Evolutionary conservation across 352 stramenopile genomes (phyloP).

Genomic region (Globisporangium uncinulatum): DNA sequence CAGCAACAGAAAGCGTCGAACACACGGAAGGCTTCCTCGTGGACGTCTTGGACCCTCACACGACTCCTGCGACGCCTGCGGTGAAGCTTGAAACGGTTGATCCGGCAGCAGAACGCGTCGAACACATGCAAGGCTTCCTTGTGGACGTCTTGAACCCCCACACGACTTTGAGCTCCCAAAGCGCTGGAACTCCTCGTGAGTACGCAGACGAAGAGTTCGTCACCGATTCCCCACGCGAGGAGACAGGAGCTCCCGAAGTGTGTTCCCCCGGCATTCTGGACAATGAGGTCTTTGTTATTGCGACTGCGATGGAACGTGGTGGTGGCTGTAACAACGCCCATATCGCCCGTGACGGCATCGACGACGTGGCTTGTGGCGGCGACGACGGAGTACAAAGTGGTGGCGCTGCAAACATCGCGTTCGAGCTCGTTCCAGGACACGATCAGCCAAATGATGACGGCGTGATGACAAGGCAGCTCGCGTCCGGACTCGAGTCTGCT

Average conservation of each 20-base stretch:
- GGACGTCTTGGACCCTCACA: background rate
- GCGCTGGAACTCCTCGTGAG: background rate
- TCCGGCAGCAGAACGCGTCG: background rate
- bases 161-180: background rate
- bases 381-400: too few relatives aligned
- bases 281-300: background rate
- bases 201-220: background rate
- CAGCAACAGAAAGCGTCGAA: background rate
- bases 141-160: background rate
- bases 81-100: background rate
- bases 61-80: background rate
- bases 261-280: too few relatives aligned
- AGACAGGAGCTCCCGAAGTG: background rate
- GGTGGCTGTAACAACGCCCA: too few relatives aligned
- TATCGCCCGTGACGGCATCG: too few relatives aligned
- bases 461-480: conserved; percentile 1
- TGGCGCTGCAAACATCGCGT: background rate
- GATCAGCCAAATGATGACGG: background rate
- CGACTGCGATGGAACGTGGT: background rate
- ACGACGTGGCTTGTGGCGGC: too few relatives aligned
- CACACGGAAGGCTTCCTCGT: background rate
- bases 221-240: background rate
- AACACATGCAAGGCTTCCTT: background rate
- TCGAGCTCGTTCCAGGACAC: background rate
- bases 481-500: conserved; percentile 3